A percentile compares a stretch with the other conserved stretches of the same genome.
phyloP scores from a whole-genome alignment of 768 basidiomycete genomes.

The Tricholomella constricta region DNA sequence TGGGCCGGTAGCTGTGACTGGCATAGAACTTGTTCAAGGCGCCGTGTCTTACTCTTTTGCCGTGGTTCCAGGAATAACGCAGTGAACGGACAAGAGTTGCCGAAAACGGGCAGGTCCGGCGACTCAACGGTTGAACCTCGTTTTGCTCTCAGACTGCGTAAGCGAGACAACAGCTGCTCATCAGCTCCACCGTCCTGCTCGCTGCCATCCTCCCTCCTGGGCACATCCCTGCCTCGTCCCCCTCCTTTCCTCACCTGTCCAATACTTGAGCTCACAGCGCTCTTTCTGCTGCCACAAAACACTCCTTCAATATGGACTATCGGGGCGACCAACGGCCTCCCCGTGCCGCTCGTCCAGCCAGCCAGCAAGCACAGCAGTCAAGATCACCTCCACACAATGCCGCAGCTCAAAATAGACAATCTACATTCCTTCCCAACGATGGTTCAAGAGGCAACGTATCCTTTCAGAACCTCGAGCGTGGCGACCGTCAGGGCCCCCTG shows the following conservation, averaged over 20 bases:
- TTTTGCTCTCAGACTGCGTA: conserved; percentile 13
- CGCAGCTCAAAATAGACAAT: conserved; percentile 26
- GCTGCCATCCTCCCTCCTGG: not conserved
- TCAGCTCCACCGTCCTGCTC: not conserved
- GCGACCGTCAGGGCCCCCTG: conserved; percentile 61
- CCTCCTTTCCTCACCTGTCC: conserved; percentile 1
- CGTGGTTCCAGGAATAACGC: conserved; percentile 3
- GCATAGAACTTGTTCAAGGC: too few relatives aligned
- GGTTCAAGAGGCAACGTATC: conserved; percentile 55
- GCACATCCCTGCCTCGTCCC: not conserved
- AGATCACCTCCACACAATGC: conserved; percentile 40
- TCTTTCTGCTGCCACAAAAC: conserved; percentile 4
- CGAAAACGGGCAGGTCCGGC: conserved; percentile 18
- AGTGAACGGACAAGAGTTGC: conserved; percentile 11
- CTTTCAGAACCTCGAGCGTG: conserved; percentile 69
- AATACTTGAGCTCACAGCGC: conserved; percentile 1
- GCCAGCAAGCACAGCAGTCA: conserved; percentile 39
- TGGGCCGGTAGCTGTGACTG: too few relatives aligned
- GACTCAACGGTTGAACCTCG: conserved; percentile 7
- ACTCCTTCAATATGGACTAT: conserved; percentile 36
- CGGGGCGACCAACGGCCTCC: conserved; percentile 54
- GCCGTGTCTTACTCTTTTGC: not conserved
- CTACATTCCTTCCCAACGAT: conserved; percentile 36
- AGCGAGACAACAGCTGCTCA: conserved; percentile 16
- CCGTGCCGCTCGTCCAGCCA: conserved; percentile 51